Conservation (phyloP, 306 rosid genomes). For the Fagus sylvatica region DNA sequence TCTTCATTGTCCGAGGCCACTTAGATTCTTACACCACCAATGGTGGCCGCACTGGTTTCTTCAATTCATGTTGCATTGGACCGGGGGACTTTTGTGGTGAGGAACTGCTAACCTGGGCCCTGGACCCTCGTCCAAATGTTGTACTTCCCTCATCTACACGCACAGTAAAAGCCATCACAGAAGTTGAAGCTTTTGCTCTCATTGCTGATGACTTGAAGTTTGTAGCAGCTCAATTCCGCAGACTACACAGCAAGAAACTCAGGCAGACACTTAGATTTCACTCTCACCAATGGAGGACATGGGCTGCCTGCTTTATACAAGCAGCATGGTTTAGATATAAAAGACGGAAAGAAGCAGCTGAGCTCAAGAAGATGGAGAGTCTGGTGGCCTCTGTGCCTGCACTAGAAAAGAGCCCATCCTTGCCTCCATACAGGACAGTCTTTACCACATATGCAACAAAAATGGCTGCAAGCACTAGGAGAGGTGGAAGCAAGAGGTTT, state of each 20-base stretch:
- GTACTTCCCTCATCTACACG: conserved; percentile 55
- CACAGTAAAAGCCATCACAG: conserved; percentile 46
- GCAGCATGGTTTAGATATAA: conserved; percentile 64
- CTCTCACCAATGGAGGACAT: conserved; percentile 58
- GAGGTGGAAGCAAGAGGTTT: conserved; percentile 43
- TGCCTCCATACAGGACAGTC: conserved; percentile 14
- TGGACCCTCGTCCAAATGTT: conserved; percentile 46
- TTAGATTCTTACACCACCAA: conserved; percentile 55
- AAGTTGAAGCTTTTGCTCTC: conserved; percentile 70
- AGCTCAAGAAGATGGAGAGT: conserved; percentile 38
- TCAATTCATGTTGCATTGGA: conserved; percentile 48
- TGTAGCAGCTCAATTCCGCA: conserved; percentile 57
- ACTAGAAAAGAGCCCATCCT: conserved; percentile 41
- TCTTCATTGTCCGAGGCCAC: conserved; percentile 52
- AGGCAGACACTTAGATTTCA: conserved; percentile 48
- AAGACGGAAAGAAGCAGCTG: conserved; percentile 38
- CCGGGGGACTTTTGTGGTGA: conserved; percentile 69
- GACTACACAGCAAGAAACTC: conserved; percentile 52
- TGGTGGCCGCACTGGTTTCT: conserved; percentile 60
- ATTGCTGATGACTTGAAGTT: conserved; percentile 49
- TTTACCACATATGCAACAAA: conserved; percentile 23
- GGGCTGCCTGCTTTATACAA: conserved; percentile 69
- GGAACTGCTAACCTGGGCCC: conserved; percentile 58
- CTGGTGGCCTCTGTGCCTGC: conserved; percentile 9
- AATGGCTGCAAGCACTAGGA: conserved; percentile 33